phyloP scores from a whole-genome alignment of 2,329 filamentous ascomycete species.

The Polychaeton citri region DNA sequence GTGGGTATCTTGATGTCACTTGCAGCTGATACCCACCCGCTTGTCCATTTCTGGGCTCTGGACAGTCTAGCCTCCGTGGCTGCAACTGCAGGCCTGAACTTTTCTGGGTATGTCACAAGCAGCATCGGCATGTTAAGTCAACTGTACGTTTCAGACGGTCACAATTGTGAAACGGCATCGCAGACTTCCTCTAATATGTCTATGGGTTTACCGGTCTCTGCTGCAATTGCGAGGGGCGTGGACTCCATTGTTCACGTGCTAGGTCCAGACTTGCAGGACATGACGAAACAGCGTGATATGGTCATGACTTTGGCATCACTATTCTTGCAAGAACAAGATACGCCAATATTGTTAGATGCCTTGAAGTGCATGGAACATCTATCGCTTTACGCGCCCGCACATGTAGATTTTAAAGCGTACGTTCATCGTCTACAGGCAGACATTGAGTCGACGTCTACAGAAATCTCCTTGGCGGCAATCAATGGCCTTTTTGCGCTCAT shows the following conservation, averaged over 20 bases:
- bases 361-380: conserved; percentile 80
- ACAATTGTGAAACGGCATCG: conserved; percentile 71
- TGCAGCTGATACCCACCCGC: conserved; percentile 86
- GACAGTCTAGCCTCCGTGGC: conserved; percentile 77
- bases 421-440: conserved; percentile 70
- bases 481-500: conserved; percentile 89
- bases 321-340: conserved; percentile 59
- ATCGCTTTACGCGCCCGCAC: conserved; percentile 77
- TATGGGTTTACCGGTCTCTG: conserved; percentile 66
- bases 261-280: conserved; percentile 86
- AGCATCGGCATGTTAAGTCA: conserved; percentile 90
- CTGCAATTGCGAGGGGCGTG: conserved; percentile 74
- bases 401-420: conserved; percentile 74
- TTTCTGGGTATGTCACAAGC: conserved; percentile 78
- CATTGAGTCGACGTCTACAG: conserved; percentile 53
- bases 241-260: conserved; percentile 96
- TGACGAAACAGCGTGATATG: conserved; percentile 79
- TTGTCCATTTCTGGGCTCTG: conserved; percentile 92
- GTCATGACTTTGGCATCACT: conserved; percentile 76
- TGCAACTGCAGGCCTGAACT: conserved; percentile 84
- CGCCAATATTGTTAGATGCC: conserved; percentile 58
- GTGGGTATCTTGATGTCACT: conserved; percentile 97
- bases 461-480: conserved; percentile 67
- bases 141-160: conserved; percentile 79
- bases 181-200: conserved; percentile 82